Base-by-base conservation (phyloP, 352 stramenopile genomes). In the Phytophthora vignae region DNA sequence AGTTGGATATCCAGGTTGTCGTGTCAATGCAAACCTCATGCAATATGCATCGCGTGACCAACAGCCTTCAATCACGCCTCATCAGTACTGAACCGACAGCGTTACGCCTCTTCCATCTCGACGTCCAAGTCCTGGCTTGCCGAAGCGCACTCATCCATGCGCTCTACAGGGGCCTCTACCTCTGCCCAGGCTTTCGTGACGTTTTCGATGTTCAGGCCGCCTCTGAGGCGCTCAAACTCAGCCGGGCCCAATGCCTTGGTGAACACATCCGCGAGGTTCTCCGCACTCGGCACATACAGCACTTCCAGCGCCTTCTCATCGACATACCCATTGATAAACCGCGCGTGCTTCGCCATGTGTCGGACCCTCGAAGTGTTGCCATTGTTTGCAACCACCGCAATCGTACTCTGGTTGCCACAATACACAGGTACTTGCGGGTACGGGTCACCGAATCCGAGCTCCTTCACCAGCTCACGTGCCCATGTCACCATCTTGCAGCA, bases 351-450 rank as follows among this genome's bases (percentile, higher is more conserved):
- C n/a, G 55, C 33, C 55, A 60, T 60, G 33, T 60, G 55, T 19
- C 33, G 25, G 17, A 50, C 33, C 12, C 19, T 14, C 4, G 33
- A 64, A 14, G 57, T 64, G 42, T 64, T 64, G 8, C 58, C 27
- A 31, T 64, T 64, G 58, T 48, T 64, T 1, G 12, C 40, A 2
- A 64, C 27, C 8, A 55, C 44, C 19, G 40, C 27, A 55, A 64
- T 64, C 25, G 58, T 31, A 19, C 44, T 64, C n/a, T 64, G 27
- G n/a, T 64, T 55, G 8, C 56, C 58, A 17, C 58, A 64, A 14
- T 60, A 60, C 8, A 60, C 17, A 0, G 19, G 33, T 11, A 50
- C 31, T 49, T 49, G 33, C 55, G 44, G 55, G 3, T 55, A 33
- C 12, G 22, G n/a, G 19, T 44, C 12, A 44, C 38, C 55, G 4